Conservation (phyloP, 192 early-diverging fungal species). For the Dispira simplex region DNA sequence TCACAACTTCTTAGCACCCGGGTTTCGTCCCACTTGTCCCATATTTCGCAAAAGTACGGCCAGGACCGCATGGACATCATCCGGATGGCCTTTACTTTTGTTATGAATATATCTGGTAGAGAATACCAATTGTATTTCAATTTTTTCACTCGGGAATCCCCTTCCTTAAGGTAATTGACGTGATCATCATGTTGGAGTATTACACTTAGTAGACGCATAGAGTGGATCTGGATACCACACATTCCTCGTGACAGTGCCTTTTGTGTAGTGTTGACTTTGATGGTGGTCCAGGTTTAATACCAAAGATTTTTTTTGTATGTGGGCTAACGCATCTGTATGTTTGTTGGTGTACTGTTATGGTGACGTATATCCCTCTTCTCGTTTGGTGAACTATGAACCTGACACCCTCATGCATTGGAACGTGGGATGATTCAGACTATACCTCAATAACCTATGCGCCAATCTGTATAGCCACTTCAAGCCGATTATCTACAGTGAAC, state of each 20-base stretch:
- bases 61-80: constrained; percentile 14
- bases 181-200: neutral
- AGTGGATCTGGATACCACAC: neutral
- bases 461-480: constrained; percentile 3
- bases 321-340: neutral
- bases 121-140: constrained; percentile 66
- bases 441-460: neutral
- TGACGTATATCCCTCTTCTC: neutral
- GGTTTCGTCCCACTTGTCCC: constrained; percentile 41
- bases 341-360: neutral
- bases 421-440: neutral
- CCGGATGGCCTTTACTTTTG: constrained; percentile 55
- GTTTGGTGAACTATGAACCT: neutral
- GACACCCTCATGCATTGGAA: too few relatives aligned
- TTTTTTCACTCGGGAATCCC: constrained; percentile 37
- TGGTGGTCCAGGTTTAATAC: neutral
- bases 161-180: neutral
- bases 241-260: neutral
- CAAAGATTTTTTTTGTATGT: neutral
- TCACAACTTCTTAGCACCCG: constrained; percentile 48
- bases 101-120: constrained; percentile 69
- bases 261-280: neutral
- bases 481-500: neutral
- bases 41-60: constrained; percentile 12
- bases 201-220: neutral